These are phyloP conservation scores for Diplodia seriata DNA, from an alignment of 2,329 filamentous ascomycete genomes.

Conservation along the genomic window DNA sequence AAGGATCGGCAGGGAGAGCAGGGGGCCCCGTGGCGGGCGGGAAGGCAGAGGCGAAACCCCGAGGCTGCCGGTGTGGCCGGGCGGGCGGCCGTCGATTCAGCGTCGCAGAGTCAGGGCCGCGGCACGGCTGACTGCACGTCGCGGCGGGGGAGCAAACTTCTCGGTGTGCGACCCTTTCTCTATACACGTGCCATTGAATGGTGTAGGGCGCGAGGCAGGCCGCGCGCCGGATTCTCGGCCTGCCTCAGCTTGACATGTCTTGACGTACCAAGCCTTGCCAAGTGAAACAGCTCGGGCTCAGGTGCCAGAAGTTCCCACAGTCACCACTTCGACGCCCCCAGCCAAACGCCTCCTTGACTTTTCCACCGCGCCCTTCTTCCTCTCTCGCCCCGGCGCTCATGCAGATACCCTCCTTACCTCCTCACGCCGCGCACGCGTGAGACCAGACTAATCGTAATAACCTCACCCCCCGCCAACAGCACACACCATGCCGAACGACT, in stretches of 20 bases:
- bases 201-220: neutral
- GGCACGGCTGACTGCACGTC: neutral
- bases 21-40: constrained; percentile 11
- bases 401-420: constrained; percentile 8
- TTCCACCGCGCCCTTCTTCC: neutral
- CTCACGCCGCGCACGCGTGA: constrained; percentile 21
- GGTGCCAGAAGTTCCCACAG: constrained; percentile 18
- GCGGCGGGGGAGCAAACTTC: constrained; percentile 1
- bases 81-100: constrained; percentile 14
- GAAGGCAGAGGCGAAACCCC: constrained; percentile 10
- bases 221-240: neutral
- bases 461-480: neutral
- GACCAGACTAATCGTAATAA: constrained; percentile 11
- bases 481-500: constrained; percentile 33
- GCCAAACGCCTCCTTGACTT: neutral
- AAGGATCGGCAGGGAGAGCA: constrained; percentile 28
- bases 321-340: constrained; percentile 4
- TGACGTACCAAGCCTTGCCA: constrained; percentile 24
- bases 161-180: neutral
- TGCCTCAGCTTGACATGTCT: constrained; percentile 23
- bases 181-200: neutral
- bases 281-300: constrained; percentile 5
- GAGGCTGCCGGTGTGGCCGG: constrained; percentile 5
- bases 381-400: constrained; percentile 8
- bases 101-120: neutral